Percentiles rank a stretch among this genome's conserved stretches.
These are phyloP conservation scores for Tetrahymena malaccensis DNA, from an alignment of 73 alveolate genomes.

Conservation along the genomic window DNA sequence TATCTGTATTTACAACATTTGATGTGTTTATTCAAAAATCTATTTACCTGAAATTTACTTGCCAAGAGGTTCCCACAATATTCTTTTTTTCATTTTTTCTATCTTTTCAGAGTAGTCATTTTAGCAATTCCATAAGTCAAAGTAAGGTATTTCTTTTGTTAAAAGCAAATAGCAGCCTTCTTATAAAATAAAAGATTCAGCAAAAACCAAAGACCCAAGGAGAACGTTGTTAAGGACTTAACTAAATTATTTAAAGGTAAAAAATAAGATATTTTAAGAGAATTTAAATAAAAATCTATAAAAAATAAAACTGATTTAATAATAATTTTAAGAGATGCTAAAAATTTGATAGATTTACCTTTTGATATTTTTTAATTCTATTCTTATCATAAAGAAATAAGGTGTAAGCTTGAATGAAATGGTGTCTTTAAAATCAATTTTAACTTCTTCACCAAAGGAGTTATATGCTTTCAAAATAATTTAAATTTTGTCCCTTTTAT, in stretches of 20 bases:
- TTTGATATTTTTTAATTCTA: not conserved
- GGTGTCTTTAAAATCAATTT: constrained; percentile 31
- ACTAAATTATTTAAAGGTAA: not conserved
- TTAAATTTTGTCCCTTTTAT: not conserved
- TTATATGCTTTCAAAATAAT: not conserved
- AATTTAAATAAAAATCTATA: too few species aligned
- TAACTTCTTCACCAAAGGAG: constrained; percentile 34
- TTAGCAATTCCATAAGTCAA: constrained; percentile 1
- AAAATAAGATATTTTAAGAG: not conserved
- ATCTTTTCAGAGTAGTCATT: constrained; percentile 10
- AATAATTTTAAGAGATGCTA: too few species aligned
- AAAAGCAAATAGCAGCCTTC: constrained; percentile 21
- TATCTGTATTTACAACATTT: too few species aligned
- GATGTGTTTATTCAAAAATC: too few species aligned
- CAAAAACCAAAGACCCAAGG: constrained; percentile 1
- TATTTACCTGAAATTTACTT: constrained; percentile 9
- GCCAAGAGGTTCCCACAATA: constrained; percentile 3
- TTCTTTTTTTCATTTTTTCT: constrained; percentile 18
- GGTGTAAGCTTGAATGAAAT: constrained; percentile 36
- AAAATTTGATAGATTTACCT: not conserved
- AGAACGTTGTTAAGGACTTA: not conserved
- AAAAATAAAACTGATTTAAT: too few species aligned
- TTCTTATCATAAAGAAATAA: constrained; percentile 6
- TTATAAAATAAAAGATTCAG: constrained; percentile 32
- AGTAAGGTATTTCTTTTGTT: constrained; percentile 21